Evolutionary conservation across 2,329 filamentous ascomycete species (phyloP).

Genomic region (Leptographium galeiforme): DNA sequence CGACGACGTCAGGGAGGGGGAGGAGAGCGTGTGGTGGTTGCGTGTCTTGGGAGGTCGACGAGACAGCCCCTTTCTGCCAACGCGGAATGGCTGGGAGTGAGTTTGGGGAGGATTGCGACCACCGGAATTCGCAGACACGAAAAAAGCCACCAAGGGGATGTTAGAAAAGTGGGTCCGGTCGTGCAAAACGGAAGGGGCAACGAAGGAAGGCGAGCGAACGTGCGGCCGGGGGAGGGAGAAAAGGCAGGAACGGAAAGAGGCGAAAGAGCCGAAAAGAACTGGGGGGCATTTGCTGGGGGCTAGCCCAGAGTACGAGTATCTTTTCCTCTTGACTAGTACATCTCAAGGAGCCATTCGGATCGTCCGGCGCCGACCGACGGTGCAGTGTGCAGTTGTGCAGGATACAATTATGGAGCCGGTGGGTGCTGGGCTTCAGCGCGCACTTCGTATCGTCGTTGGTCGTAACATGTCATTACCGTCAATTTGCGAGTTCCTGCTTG

Average conservation of each 20-base stretch:
- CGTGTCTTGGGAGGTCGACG: background rate
- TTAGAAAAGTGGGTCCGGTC: background rate
- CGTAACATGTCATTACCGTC: no score
- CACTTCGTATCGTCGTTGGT: no score
- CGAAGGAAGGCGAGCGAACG: no score
- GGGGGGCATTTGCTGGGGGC: background rate
- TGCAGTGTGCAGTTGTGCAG: background rate
- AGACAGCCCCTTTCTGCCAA: conserved; percentile 1
- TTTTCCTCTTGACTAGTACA: background rate
- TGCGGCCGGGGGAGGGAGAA: no score
- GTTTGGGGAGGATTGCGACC: background rate
- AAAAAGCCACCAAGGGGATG: background rate
- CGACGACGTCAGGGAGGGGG: background rate
- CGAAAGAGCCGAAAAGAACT: background rate
- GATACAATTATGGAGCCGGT: no score
- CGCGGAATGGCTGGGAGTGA: conserved; percentile 2
- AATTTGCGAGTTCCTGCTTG: no score
- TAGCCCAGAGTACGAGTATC: no score
- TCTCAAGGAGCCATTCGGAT: background rate
- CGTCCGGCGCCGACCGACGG: background rate
- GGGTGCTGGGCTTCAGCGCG: no score
- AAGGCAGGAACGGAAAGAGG: no score
- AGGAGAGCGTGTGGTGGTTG: background rate
- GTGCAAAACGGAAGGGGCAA: background rate
- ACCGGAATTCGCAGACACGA: conserved; percentile 2